Evolutionary conservation across 2,329 filamentous ascomycete species (phyloP).

Genomic region (Sporothrix euskadiensis): DNA sequence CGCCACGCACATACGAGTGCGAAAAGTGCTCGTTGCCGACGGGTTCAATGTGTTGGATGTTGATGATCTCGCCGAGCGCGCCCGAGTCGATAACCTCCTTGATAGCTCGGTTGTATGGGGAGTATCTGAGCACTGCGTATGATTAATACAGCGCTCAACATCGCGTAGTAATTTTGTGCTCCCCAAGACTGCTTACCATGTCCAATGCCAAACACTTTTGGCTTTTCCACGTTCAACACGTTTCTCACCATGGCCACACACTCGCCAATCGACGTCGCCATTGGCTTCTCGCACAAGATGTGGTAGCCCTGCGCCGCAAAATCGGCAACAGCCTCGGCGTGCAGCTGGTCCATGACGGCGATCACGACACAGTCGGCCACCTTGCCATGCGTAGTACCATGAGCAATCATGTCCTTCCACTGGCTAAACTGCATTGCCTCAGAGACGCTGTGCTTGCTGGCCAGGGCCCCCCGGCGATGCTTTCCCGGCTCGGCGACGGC

Average conservation of each 20-base stretch:
- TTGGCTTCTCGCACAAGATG: conserved; percentile 14
- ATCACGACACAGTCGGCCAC: conserved; percentile 15
- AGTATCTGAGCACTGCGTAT: background rate
- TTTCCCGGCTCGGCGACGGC: conserved; percentile 12
- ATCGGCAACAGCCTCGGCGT: background rate
- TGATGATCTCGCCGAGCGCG: conserved; percentile 16
- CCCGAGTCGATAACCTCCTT: conserved; percentile 5
- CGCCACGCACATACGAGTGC: conserved; percentile 10
- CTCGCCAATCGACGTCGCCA: conserved; percentile 11
- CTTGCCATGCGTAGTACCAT: background rate
- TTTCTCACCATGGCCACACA: background rate
- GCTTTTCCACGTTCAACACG: background rate
- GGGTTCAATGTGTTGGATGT: conserved; percentile 20
- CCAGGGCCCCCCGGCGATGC: conserved; percentile 2
- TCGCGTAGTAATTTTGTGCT: no score
- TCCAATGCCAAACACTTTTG: conserved; percentile 8
- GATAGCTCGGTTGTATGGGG: conserved; percentile 11
- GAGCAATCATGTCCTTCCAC: background rate
- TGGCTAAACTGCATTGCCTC: background rate
- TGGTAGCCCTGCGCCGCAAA: conserved; percentile 3
- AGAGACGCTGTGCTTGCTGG: background rate
- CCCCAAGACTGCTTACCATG: background rate
- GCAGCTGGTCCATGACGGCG: conserved; percentile 10
- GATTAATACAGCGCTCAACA: no score
- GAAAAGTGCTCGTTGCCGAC: conserved; percentile 19